Conservation (phyloP, 2,329 filamentous ascomycete genomes). For the Trichoderma simmonsii region DNA sequence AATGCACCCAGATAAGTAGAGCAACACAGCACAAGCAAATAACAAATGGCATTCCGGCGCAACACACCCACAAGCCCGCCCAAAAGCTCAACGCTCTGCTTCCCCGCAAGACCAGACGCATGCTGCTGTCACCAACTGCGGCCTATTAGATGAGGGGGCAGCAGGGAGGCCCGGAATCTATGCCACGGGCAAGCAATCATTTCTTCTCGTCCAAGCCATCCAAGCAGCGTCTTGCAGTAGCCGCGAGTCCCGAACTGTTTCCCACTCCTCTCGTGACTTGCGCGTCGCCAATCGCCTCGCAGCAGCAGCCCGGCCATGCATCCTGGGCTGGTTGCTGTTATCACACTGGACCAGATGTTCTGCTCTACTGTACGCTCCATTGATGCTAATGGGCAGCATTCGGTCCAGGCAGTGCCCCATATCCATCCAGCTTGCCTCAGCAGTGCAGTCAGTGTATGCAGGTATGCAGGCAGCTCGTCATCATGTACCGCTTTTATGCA, state of each 20-base stretch:
- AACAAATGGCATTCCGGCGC: background rate
- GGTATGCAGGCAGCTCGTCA: background rate
- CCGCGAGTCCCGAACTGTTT: slow-evolving; percentile 6
- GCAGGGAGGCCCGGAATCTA: background rate
- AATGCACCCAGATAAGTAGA: background rate
- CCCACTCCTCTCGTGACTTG: slow-evolving; percentile 6
- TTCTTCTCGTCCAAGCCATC: background rate
- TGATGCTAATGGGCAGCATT: background rate
- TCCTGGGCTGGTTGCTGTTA: background rate
- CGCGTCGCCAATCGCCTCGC: background rate
- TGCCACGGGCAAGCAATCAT: background rate
- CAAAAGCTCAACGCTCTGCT: background rate
- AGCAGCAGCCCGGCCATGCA: slow-evolving; percentile 3
- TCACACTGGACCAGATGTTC: background rate
- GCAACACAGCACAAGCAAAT: background rate
- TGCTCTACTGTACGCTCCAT: background rate
- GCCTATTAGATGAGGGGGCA: background rate
- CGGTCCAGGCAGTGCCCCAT: background rate
- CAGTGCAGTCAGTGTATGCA: background rate
- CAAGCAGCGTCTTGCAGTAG: slow-evolving; percentile 9
- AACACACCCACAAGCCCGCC: background rate
- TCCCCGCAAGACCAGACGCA: slow-evolving; percentile 9
- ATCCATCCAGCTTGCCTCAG: background rate
- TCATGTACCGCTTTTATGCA: background rate
- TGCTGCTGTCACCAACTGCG: slow-evolving; percentile 1